Conservation (phyloP, 2,329 filamentous ascomycete genomes). For the Pseudopyrenochaeta lycopersici region DNA sequence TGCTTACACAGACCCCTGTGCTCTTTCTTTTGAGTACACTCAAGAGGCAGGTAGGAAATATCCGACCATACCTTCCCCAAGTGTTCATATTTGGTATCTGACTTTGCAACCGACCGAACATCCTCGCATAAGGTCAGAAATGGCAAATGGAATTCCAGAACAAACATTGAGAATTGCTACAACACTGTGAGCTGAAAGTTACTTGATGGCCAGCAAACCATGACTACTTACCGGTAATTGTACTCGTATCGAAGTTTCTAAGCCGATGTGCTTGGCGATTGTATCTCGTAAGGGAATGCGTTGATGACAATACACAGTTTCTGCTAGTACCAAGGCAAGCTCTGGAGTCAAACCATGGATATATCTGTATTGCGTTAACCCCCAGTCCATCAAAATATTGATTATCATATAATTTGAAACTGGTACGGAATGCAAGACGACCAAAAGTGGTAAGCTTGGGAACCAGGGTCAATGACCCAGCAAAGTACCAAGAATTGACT, state of each 20-base stretch:
- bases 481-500: too few species aligned
- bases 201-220: neutral
- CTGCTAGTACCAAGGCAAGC: neutral
- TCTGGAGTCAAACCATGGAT: slow-evolving; percentile 4
- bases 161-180: neutral
- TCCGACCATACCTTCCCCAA: neutral
- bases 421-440: too few species aligned
- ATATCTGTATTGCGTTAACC: slow-evolving; percentile 10
- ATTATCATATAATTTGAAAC: neutral
- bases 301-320: slow-evolving; percentile 1
- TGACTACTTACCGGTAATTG: slow-evolving; percentile 3
- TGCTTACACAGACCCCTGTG: too few species aligned
- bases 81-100: neutral
- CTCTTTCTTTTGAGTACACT: too few species aligned
- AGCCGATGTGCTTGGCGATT: slow-evolving; percentile 6
- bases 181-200: neutral
- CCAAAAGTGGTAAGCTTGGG: too few species aligned
- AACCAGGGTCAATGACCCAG: too few species aligned
- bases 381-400: slow-evolving; percentile 7
- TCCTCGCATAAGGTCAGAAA: slow-evolving; percentile 3
- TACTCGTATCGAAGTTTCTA: slow-evolving; percentile 5
- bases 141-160: slow-evolving; percentile 7
- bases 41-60: neutral
- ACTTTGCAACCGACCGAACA: neutral
- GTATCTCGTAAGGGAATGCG: slow-evolving; percentile 4